These are phyloP conservation scores for Ceratobasidium papillatum DNA, from an alignment of 1,284 basidiomycete species.

Conservation along the genomic window DNA sequence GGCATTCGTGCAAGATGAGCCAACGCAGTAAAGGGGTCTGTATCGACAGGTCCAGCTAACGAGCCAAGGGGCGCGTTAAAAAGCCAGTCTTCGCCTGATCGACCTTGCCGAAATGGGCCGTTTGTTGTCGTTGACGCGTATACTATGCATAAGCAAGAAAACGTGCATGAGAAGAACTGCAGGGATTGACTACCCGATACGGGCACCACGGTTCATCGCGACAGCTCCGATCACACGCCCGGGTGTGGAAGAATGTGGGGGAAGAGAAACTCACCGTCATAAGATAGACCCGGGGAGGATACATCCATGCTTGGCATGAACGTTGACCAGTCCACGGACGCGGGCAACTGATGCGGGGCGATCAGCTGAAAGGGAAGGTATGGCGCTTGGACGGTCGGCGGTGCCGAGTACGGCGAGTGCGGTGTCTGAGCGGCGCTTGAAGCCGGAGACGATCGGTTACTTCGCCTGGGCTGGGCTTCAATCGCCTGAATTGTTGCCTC, in stretches of 20 bases:
- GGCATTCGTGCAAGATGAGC: slow-evolving; percentile 31
- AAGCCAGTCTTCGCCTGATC: slow-evolving; percentile 30
- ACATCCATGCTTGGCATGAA: slow-evolving; percentile 3
- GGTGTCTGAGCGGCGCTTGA: background rate
- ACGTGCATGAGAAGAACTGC: slow-evolving; percentile 11
- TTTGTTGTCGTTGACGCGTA: slow-evolving; percentile 2
- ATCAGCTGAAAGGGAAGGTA: slow-evolving; percentile 10
- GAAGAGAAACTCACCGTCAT: slow-evolving; percentile 17
- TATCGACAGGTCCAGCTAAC: slow-evolving; percentile 20
- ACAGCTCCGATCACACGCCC: slow-evolving; percentile 8
- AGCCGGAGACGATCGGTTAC: background rate
- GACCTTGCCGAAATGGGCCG: slow-evolving; percentile 20
- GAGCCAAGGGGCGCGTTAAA: slow-evolving; percentile 25
- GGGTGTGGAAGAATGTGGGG: background rate
- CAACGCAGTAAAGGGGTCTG: slow-evolving; percentile 23
- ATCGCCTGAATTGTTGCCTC: slow-evolving; percentile 22
- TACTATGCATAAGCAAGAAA: slow-evolving; percentile 9
- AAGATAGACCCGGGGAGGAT: slow-evolving; percentile 19
- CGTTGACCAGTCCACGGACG: slow-evolving; percentile 33
- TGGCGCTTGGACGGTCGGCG: slow-evolving; percentile 5
- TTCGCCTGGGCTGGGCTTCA: slow-evolving; percentile 26
- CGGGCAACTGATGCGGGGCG: slow-evolving; percentile 19
- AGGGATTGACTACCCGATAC: background rate
- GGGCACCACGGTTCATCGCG: background rate
- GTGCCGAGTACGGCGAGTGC: background rate